Base-by-base conservation (phyloP, 2,329 filamentous ascomycete genomes). In the Fusarium chlamydosporum region DNA sequence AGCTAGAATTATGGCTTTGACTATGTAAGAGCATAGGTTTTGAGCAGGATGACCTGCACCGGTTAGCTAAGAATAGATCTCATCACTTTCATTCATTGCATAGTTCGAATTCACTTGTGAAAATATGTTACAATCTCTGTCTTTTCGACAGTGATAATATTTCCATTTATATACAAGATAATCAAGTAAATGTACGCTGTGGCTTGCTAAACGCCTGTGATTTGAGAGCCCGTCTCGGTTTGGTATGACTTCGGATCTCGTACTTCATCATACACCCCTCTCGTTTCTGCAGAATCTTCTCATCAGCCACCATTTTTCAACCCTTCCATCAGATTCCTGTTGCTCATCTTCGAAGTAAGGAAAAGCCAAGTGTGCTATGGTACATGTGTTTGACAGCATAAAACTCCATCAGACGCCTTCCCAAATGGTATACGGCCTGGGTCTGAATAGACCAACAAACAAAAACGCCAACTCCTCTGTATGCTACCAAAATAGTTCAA, bases 401-500 rank as follows among this genome's bases (percentile, higher is more conserved):
- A 61, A 57, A 43, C 56, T 47, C 60, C 42, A 41, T 35, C 64
- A 67, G 40, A 72, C 72, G 68, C 72, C 72, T 70, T 53, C 71
- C 67, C 70, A 64, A 57, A 26, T 67, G 66, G 57, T 69, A 70
- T 68, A 64, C 40, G 18, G 54, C 41, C 47, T 27, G 55, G 42
- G 48, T 40, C 34, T 34, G 46, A 53, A 42, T 60, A 34, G 41
- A 50, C 16, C 16, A 47, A 45, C 20, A 59, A 66, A 23, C 23
- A 23, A 26, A 51, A 67, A 67, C 71, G 63, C 71, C 66, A 60
- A 72, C 71, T 67, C 72, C 69, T 37, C 48, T 61, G 51, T 52
- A 66, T 72, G 59, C 63, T 74, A 58, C 37, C 59, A 47, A 71
- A 47, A 63, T 33, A 34, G 48, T 55, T 60, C 61, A 41, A 57